Evolutionary conservation across 1,139 yeast genomes (phyloP), one percentile per base, ranked within the genome.

Genomic region (Fermentozyma sake): DNA sequence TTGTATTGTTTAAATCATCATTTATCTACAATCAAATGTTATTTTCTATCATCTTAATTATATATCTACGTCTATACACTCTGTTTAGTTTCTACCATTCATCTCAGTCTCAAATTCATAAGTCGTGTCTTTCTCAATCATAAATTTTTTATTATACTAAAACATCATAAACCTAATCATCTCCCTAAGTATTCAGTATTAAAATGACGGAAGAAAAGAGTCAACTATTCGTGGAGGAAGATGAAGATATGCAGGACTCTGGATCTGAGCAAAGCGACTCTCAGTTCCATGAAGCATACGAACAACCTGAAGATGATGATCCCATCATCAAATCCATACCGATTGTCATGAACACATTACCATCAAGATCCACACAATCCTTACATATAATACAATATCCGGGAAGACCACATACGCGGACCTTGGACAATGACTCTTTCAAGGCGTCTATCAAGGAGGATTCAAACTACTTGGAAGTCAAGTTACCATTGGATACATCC

Each of bases 241-340:
- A 37, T 12, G 44, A 37, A 7, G 38, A 28, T 4, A 18, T 19
- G 8, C 11, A 20, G 12, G 3, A 10, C 4, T 20, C 24, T 7
- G 24, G 15, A 5, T 20, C 28, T 13, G n/a, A n/a, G n/a, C 30
- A 26, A 12, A 20, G 25, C 6, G 23, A 26, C 20, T 8, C 24
- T 10, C 17, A 13, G 13, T 10, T 19, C 14, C 14, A 24, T 10
- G 17, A 13, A 19, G 13, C 23, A 9, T 6, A 13, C 9, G 29
- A 15, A n/a, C 13, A n/a, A 1, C 15, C 31, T 11, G 55, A 46
- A 12, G 71, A 64, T 1, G 85, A 77, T 20, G 96, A 89, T 56
- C 94, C 95, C 2, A 70, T 91, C 7, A 67, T 87, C 2, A 70
- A 75, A 27, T 84, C 84, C 27, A 72, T 84, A 12, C 96, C 97